Percentiles rank a stretch among this genome's conserved stretches.
phyloP scores from a whole-genome alignment of 805 yeast species.

The Yarrowia sp. region DNA sequence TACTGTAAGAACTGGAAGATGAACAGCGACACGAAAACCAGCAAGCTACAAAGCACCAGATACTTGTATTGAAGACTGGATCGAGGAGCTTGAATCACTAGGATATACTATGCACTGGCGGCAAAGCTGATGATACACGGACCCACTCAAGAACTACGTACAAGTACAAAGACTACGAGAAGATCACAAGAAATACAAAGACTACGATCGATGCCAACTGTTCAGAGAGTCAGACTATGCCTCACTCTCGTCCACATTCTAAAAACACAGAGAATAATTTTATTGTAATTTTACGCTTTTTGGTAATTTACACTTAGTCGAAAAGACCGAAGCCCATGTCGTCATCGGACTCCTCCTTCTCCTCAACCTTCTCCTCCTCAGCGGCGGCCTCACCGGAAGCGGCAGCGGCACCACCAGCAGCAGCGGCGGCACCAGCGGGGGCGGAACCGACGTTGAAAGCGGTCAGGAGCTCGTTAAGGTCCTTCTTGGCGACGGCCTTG shows the following conservation, averaged over 20 bases:
- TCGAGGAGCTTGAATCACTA: no score
- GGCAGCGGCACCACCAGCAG: constrained; percentile 60
- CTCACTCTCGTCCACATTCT: neutral
- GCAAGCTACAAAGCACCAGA: no score
- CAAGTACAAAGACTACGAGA: no score
- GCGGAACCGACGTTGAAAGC: constrained; percentile 67
- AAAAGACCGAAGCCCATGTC: constrained; percentile 96
- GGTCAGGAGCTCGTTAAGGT: constrained; percentile 77
- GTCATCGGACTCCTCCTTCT: constrained; percentile 62
- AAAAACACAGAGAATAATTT: constrained; percentile 25
- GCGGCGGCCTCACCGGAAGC: constrained; percentile 63
- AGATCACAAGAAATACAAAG: no score
- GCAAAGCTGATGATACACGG: no score
- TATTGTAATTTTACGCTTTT: constrained; percentile 25
- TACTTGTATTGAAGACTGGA: no score
- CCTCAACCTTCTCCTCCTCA: constrained; percentile 55
- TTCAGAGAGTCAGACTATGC: no score
- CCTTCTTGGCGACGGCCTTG: constrained; percentile 80
- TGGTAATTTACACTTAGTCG: constrained; percentile 52
- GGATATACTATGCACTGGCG: no score
- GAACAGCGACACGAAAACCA: no score
- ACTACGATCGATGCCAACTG: no score
- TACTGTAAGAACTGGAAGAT: no score
- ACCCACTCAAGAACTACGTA: no score
- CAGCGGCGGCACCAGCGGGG: constrained; percentile 64